Evolutionary conservation across 192 early-diverging fungal species (phyloP).

Genomic region (Coemansia sp.): DNA sequence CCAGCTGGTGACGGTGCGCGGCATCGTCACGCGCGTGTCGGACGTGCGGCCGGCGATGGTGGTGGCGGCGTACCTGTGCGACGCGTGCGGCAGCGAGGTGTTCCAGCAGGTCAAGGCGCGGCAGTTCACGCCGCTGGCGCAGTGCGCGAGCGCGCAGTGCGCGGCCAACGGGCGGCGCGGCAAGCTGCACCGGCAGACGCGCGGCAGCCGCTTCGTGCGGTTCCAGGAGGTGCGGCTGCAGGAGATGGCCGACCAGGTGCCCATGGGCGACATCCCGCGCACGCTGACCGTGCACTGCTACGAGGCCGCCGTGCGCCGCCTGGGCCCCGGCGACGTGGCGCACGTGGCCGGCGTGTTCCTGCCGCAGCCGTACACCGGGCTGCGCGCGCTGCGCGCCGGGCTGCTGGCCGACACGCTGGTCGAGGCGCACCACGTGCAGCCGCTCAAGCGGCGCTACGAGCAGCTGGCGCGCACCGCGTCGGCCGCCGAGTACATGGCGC

Average conservation of each 20-base stretch:
- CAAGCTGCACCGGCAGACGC: slow-evolving; percentile 83
- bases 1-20: slow-evolving; percentile 81
- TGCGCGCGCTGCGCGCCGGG: slow-evolving; percentile 83
- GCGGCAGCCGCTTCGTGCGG: slow-evolving; percentile 86
- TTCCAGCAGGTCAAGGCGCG: slow-evolving; percentile 87
- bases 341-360: slow-evolving; percentile 84
- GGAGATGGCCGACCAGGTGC: slow-evolving; percentile 97
- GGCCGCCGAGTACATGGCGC: slow-evolving; percentile 51
- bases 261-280: slow-evolving; percentile 97
- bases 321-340: slow-evolving; percentile 88
- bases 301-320: slow-evolving; percentile 70
- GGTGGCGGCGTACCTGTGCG: slow-evolving; percentile 89
- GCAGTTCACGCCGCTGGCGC: slow-evolving; percentile 74
- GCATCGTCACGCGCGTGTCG: slow-evolving; percentile 90
- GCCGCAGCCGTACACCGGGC: slow-evolving; percentile 91
- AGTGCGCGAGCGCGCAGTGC: slow-evolving; percentile 80
- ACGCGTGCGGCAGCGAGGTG: slow-evolving; percentile 90
- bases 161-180: slow-evolving; percentile 77
- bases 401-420: slow-evolving; percentile 94
- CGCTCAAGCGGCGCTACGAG: slow-evolving; percentile 88
- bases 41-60: slow-evolving; percentile 90
- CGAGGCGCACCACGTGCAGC: slow-evolving; percentile 82
- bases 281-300: slow-evolving; percentile 90
- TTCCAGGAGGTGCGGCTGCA: slow-evolving; percentile 98
- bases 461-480: slow-evolving; percentile 65